These are phyloP conservation scores for Taiozyma onychis DNA, from an alignment of 1,139 yeast species.

Conservation along the genomic window DNA sequence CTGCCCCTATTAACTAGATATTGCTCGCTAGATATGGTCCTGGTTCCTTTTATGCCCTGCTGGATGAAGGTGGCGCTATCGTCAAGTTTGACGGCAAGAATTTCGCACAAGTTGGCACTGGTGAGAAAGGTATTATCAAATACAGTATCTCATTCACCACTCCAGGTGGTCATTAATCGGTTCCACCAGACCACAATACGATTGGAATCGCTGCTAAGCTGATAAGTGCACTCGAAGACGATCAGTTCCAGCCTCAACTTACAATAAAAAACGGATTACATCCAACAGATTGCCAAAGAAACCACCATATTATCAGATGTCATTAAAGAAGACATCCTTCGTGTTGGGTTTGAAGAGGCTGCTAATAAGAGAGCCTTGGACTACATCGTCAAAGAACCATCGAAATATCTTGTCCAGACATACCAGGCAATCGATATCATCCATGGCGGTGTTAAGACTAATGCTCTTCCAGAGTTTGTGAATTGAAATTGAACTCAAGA, in stretches of 20 bases:
- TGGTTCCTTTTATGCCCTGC: slow-evolving; percentile 44
- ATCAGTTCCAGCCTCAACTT: slow-evolving; percentile 40
- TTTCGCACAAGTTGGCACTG: slow-evolving; percentile 30
- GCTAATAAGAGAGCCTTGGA: slow-evolving; percentile 37
- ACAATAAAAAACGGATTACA: slow-evolving; percentile 34
- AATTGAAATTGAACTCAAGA: slow-evolving; percentile 41
- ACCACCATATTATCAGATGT: slow-evolving; percentile 18
- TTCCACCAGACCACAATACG: slow-evolving; percentile 70
- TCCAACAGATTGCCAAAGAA: slow-evolving; percentile 45
- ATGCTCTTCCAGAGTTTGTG: slow-evolving; percentile 51
- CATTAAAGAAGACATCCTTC: slow-evolving; percentile 30
- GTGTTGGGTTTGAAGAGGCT: slow-evolving; percentile 32
- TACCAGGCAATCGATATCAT: slow-evolving; percentile 49
- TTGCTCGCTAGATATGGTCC: slow-evolving; percentile 43
- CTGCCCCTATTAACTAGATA: slow-evolving; percentile 33
- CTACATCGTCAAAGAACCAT: slow-evolving; percentile 14
- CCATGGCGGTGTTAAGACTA: slow-evolving; percentile 47
- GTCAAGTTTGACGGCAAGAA: slow-evolving; percentile 22
- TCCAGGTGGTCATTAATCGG: slow-evolving; percentile 69
- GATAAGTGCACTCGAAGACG: slow-evolving; percentile 43
- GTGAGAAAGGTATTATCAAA: slow-evolving; percentile 64
- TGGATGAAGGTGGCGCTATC: slow-evolving; percentile 51
- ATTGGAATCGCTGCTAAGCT: slow-evolving; percentile 63
- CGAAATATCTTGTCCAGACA: slow-evolving; percentile 36
- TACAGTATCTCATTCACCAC: slow-evolving; percentile 42